Base-by-base conservation (phyloP, 495 filamentous ascomycete species). In the Penicillium tannophilum region DNA sequence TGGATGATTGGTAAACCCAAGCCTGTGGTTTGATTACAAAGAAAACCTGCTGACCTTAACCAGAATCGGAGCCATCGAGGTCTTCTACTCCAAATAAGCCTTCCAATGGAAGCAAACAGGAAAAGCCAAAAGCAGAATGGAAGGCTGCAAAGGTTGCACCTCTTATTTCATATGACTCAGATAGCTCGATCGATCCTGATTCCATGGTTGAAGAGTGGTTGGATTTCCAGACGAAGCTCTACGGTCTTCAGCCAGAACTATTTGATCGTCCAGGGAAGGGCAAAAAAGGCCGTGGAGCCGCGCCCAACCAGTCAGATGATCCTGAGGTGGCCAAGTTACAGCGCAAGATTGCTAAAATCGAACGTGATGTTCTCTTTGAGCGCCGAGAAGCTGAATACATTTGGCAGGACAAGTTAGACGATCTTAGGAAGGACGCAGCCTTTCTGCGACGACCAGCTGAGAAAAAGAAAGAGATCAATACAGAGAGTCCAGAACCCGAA, bases 351-450 rank as follows among this genome's bases (percentile, higher is more conserved):
- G 82, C 85, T 10, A 83, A 82, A 43, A 89, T 97, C 33, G 89
- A 92, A 62, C 86, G 86, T 11, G 94, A 98, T 66, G 81, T 94
- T 2, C 75, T 98, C 9, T 96, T 97, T 66, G 93, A 98, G 66
- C 81, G 84, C 52, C 78, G 82, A 48, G 79, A 89, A 56, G 93
- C 92, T 1, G 86, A 95, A 45, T 79, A 82, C 30, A 70, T 84
- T 59, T 98, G 94, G 94, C 80, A 76, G 53, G 71, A 77, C 1
- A 84, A 84, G 63, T 81, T 83, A 14, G 84, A 88, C 41, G 79
- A 82, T n/a, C 72, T 97, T 14, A 84, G 88, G 58, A 82, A 83
- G 62, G 82, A 85, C 52, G 76, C 71, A n/a, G 62, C 71, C 6
- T 77, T 75, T 57, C 57, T 60, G 49, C 76, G 71, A 55, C 72